Conservation (phyloP, 2,329 filamentous ascomycete species). For the Drechslerella dactyloides region DNA sequence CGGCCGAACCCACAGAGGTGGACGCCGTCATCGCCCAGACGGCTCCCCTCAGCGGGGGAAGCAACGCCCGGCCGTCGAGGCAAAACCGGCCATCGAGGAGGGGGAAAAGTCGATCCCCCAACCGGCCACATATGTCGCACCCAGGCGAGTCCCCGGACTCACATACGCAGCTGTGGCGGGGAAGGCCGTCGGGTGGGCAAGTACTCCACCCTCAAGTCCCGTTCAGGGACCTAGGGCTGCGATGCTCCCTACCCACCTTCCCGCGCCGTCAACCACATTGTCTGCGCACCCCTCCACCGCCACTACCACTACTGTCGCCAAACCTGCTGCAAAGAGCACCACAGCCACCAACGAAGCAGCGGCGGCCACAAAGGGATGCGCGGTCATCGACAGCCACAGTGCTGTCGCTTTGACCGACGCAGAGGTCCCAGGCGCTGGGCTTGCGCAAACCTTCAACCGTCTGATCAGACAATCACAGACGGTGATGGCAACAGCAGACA, state of each 20-base stretch:
- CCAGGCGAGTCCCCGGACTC: constrained; percentile 20
- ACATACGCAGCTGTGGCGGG: constrained; percentile 10
- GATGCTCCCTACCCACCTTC: not conserved
- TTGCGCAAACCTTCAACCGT: not conserved
- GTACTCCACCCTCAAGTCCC: not conserved
- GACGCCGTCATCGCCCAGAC: not conserved
- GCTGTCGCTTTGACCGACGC: not conserved
- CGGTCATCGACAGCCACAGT: no score
- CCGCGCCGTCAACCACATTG: no score
- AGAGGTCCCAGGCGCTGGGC: not conserved
- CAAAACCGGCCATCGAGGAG: not conserved
- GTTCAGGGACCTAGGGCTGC: not conserved
- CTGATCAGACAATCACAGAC: not conserved
- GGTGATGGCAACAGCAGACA: not conserved
- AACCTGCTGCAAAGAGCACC: not conserved
- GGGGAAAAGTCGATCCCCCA: constrained; percentile 1
- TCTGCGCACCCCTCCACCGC: no score
- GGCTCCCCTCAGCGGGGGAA: not conserved
- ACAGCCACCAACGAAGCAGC: not conserved
- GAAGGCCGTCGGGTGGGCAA: not conserved
- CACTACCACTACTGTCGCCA: no score
- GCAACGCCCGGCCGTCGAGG: not conserved
- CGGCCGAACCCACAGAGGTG: not conserved
- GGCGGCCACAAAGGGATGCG: not conserved
- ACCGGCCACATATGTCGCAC: constrained; percentile 8